phyloP scores from a whole-genome alignment of 176 grass and related monocot species.

The Bonia amplexicaulis region DNA sequence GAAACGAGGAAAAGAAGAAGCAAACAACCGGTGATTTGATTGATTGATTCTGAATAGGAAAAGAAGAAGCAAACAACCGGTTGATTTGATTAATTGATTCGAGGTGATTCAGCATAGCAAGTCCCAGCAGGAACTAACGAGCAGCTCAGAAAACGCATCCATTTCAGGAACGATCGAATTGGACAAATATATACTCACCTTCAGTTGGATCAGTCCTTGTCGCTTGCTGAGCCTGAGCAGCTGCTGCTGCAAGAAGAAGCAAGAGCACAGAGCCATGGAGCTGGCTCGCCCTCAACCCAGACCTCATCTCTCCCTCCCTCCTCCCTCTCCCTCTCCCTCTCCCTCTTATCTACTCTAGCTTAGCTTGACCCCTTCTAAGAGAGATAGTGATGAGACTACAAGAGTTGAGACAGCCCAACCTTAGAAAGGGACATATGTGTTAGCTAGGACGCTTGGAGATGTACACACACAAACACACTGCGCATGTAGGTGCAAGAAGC shows the following conservation, averaged over 20 bases:
- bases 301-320: neutral
- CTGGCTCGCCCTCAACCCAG: neutral
- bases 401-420: no score
- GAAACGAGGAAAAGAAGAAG: neutral
- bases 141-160: no score
- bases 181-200: slow-evolving; percentile 14
- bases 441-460: neutral
- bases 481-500: neutral
- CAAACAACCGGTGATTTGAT: no score
- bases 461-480: neutral
- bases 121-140: neutral
- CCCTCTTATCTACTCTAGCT: neutral
- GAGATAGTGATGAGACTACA: neutral
- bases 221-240: slow-evolving; percentile 16
- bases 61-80: neutral
- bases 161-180: neutral
- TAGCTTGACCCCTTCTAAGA: neutral
- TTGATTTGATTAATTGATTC: no score
- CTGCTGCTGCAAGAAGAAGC: neutral
- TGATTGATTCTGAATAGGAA: no score
- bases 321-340: neutral
- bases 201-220: slow-evolving; percentile 25
- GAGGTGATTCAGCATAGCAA: neutral
- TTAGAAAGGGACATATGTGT: neutral
- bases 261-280: slow-evolving; percentile 24